Evolutionary conservation across 2,329 filamentous ascomycete genomes (phyloP), one percentile per base, ranked within the genome.

Genomic region (Alternaria viburni): DNA sequence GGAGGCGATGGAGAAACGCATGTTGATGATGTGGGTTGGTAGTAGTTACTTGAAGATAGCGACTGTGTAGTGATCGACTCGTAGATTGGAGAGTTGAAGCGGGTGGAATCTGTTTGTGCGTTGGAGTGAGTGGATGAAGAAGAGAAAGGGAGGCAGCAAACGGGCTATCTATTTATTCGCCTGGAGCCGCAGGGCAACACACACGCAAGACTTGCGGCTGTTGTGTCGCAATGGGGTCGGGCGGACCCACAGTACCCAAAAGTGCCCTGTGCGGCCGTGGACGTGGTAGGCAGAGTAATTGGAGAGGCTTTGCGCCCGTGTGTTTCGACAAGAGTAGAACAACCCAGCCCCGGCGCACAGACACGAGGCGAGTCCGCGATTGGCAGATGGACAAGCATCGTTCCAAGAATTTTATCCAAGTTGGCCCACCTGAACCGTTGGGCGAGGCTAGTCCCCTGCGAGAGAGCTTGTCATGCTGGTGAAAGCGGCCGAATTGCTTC

Each of bases 1-100:
- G 51, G 69, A 68, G 69, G 68, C 49, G 56, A 69, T 63, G 55
- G 74, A 67, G 74, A 73, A 75, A 69, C 76, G 76, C 76, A 78
- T 78, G 52, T 70, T 75, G 73, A 63, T 63, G 62, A 64, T 60
- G 57, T 55, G 45, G 63, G 56, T 58, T 63, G 59, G 56, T 51
- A 45, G 59, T 66, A 46, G 41, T 54, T 49, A 45, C 12, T 43
- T 46, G 54, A 59, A 63, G 65, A 54, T 63, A 64, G 36, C 61
- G 55, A 69, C 61, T 67, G 55, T 41, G 36, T 41, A 56, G 51
- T 65, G 59, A 60, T 54, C 56, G 50, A 62, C 63, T 62, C 65
- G 64, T 52, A 70, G 55, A 59, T 65, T 61, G 54, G 26, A 23
- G 51, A 54, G 45, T 47, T 54, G 47, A 41, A 32, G 57, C 26